Evolutionary conservation across 306 rosid species (phyloP).

Genomic region (Vachellia pachyceras): DNA sequence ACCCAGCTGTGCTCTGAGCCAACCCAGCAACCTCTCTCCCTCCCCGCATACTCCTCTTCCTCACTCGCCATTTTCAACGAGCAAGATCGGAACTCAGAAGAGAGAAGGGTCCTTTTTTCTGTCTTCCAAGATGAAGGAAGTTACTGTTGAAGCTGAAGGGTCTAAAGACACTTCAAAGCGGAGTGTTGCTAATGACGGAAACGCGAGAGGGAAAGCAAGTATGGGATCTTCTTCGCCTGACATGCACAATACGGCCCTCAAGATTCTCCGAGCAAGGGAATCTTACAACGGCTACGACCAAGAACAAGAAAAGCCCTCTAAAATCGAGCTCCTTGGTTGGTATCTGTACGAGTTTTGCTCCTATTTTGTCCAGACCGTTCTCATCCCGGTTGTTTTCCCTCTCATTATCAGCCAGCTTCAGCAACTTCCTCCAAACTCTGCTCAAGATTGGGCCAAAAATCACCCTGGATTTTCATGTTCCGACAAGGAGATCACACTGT

Average conservation of each 20-base stretch:
- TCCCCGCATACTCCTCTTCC: background rate
- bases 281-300: constrained; percentile 46
- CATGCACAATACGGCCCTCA: constrained; percentile 31
- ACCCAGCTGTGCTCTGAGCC: background rate
- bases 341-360: constrained; percentile 75
- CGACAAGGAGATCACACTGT: constrained; percentile 59
- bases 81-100: background rate
- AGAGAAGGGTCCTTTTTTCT: background rate
- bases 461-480: constrained; percentile 48
- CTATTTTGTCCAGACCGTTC: constrained; percentile 61
- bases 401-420: constrained; percentile 73
- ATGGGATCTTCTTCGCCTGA: constrained; percentile 36
- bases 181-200: background rate
- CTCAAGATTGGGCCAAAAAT: constrained; percentile 36
- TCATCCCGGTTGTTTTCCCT: constrained; percentile 78
- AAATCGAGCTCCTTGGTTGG: constrained; percentile 75
- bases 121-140: constrained; percentile 23
- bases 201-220: background rate
- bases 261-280: constrained; percentile 48
- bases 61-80: background rate
- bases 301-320: constrained; percentile 57
- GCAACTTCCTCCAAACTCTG: constrained; percentile 34
- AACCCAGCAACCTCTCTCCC: constrained; percentile 1
- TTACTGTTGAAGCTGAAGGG: constrained; percentile 27
- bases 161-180: background rate